Base-by-base conservation (phyloP, 2,329 filamentous ascomycete species). In the Periglandula ipomoeae region DNA sequence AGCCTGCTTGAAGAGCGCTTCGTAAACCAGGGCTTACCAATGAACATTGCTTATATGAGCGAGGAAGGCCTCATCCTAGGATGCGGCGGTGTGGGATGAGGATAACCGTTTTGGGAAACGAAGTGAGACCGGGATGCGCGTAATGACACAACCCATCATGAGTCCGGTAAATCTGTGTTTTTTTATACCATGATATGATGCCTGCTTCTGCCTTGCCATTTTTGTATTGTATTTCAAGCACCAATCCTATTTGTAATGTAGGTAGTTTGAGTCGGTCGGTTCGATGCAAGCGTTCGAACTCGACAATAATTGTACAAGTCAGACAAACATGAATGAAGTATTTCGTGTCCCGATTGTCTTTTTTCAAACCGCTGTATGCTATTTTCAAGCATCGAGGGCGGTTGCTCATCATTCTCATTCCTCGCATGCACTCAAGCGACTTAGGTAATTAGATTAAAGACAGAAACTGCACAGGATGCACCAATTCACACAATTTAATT, bases 1-100 rank as follows among this genome's bases (percentile, higher is more conserved):
- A n/a, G 65, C 67, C 39, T 62, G 61, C 49, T 58, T 70, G 47
- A 66, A 69, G 63, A 55, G 53, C 46, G 42, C 13, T 17, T 34
- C 27, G 9, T 26, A 30, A 27, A 35, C 3, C n/a, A 2, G 2
- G 3, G 13, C 13, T 19, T 20, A 8, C 15, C 10, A 19, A 19
- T 2, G n/a, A n/a, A 20, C 10, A 7, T n/a, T 32, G 15, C 35
- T 42, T 47, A 41, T 11, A 27, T 34, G 46, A 35, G 22, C 20
- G 38, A 22, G 38, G n/a, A 17, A 11, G 46, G 24, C 37, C 9
- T 15, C 10, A 26, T 10, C 35, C 4, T n/a, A 20, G 11, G 4
- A 39, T 22, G 26, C 17, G 3, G 30, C 20, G 9, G 20, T 23
- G 32, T 4, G 30, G 26, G 10, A 27, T 7, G 5, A 23, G 11